Evolutionary conservation across 306 rosid genomes (phyloP).

Genomic region (Fragaria vesca): DNA sequence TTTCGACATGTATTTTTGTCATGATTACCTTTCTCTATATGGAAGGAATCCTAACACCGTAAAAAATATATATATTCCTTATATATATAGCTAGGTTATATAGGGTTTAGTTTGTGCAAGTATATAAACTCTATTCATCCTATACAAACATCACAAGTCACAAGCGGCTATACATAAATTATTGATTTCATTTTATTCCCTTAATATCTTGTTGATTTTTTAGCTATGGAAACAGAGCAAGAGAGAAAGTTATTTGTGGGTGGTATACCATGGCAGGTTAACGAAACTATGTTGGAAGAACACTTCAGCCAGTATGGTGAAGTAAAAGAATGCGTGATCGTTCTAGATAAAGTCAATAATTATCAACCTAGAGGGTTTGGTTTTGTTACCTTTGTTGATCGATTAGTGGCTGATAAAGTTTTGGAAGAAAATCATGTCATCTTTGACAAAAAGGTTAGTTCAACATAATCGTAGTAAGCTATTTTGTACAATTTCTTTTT

Average conservation of each 20-base stretch:
- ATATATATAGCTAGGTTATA: too few relatives aligned
- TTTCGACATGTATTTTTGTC: too few relatives aligned
- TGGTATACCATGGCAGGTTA: not conserved
- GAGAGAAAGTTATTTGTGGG: not conserved
- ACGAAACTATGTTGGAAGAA: not conserved
- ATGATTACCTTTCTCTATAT: too few relatives aligned
- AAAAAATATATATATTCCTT: too few relatives aligned
- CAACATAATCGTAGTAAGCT: not conserved
- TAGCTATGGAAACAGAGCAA: not conserved
- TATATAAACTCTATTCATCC: too few relatives aligned
- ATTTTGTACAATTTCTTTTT: not conserved
- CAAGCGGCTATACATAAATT: not conserved
- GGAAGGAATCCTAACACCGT: too few relatives aligned
- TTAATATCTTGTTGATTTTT: not conserved
- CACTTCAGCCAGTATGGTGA: conserved; percentile 5
- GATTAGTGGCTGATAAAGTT: not conserved
- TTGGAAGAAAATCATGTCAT: not conserved
- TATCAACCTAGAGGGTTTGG: not conserved
- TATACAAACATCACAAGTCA: not conserved
- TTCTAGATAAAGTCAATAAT: not conserved
- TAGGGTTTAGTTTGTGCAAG: not conserved
- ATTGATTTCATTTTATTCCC: not conserved
- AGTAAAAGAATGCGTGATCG: not conserved
- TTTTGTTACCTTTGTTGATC: conserved; percentile 9
- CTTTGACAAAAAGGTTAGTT: not conserved